Evolutionary conservation across 129 eudicot genomes (phyloP).

Genomic region (Lactuca saligna): DNA sequence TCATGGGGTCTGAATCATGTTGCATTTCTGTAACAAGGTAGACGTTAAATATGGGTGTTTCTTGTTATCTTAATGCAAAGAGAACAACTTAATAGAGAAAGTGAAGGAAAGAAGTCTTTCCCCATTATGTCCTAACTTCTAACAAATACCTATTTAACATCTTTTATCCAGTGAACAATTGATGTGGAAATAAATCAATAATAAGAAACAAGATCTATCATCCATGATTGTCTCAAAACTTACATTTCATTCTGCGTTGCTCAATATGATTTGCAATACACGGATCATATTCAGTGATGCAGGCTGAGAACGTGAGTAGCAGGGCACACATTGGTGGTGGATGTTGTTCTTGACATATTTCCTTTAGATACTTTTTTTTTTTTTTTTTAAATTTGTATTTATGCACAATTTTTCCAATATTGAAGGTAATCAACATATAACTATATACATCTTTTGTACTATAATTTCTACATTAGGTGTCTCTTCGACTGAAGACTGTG

Average conservation of each 20-base stretch:
- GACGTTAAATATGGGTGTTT: no score
- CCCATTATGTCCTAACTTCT: no score
- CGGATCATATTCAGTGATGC: conserved; percentile 31
- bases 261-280: conserved; percentile 29
- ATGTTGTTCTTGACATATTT: conserved; percentile 9
- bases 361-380: not conserved
- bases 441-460: conserved; percentile 16
- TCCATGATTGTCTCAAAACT: conserved; percentile 27
- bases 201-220: not conserved
- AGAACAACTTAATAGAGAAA: no score
- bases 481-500: conserved; percentile 46
- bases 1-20: no score
- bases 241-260: conserved; percentile 22
- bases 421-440: conserved; percentile 1
- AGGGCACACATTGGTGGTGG: conserved; percentile 23
- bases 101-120: no score
- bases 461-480: conserved; percentile 43
- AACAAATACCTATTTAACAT: no score
- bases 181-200: no score
- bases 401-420: not conserved
- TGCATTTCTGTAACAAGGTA: no score
- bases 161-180: no score
- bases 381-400: no score
- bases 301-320: conserved; percentile 26
- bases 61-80: no score